Evolutionary conservation across 371 early-diverging fungal genomes (phyloP).

Genomic region (Capillidium heterosporum): DNA sequence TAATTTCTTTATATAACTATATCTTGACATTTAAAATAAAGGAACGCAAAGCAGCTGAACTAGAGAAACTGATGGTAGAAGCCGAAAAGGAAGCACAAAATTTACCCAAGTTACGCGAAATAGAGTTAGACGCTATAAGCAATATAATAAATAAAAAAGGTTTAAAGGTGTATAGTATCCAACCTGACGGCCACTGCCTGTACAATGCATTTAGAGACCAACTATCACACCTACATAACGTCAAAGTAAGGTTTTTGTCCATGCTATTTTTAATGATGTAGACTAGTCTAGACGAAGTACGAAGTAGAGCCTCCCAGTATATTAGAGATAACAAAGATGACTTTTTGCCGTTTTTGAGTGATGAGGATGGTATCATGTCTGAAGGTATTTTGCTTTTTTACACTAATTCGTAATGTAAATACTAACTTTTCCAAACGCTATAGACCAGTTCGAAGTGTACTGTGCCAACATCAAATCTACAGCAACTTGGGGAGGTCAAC

Average conservation of each 20-base stretch:
- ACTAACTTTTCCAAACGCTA: not conserved
- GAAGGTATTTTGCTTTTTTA: too few species aligned
- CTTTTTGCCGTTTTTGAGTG: slow-evolving; percentile 1
- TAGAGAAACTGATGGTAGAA: not conserved
- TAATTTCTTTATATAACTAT: not conserved
- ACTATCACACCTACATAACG: not conserved
- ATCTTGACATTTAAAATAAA: not conserved
- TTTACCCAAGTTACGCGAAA: not conserved
- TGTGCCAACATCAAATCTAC: not conserved
- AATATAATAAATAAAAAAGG: not conserved
- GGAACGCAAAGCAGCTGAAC: slow-evolving; percentile 5
- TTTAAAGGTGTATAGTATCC: not conserved
- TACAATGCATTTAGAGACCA: slow-evolving; percentile 4
- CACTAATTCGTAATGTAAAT: not conserved
- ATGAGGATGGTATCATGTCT: too few species aligned
- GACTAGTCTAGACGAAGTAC: not conserved
- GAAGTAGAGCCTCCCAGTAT: slow-evolving; percentile 1
- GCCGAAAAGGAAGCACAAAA: slow-evolving; percentile 2
- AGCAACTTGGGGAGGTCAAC: slow-evolving; percentile 4
- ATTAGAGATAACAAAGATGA: not conserved
- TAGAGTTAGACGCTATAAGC: not conserved
- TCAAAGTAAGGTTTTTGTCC: not conserved
- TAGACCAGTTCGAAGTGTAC: not conserved
- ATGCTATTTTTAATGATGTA: not conserved
- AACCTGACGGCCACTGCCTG: slow-evolving; percentile 4